Evolutionary conservation across 257 asterid species (phyloP), one percentile per base, ranked within the genome.

Genomic region (Buddleja alternifolia): DNA sequence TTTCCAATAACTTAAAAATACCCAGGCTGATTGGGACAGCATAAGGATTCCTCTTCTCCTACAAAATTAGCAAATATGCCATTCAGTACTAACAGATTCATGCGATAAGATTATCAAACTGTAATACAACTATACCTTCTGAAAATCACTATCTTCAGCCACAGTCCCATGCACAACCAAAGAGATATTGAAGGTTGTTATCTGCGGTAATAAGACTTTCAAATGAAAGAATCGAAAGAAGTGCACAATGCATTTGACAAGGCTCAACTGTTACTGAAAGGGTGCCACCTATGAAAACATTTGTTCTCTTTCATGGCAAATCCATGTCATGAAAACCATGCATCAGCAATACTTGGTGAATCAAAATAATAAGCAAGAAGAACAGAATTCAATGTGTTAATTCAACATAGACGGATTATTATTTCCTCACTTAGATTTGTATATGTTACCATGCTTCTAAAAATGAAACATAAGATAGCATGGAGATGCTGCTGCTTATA

Each of bases 131-230:
- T 36, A 47, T 85, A 88, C 99, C 95, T 90, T 90, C 81, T 80
- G 89, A 78, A 74, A 88, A 77, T 93, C 97, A 73, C 71, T 79
- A 72, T 88, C 95, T 81, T 91, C 96, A 0, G 97, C 88, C 42
- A 86, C 89, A 61, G 93, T 83, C 68, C 97, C 96, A 46, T 87
- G 95, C 67, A 91, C 96, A 73, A 91, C 93, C 82, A 91, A 78
- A 51, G 96, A 91, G 66, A 88, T 88, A 72, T 91, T 87, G 72
- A 91, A 91, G 57, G 97, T 91, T 20, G 93, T 89, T 73, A 91
- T 75, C 97, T 91, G 85, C 87, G 82, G 77, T 67, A 77, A 54
- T 29, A 75, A 29, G 59, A 60, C 59, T 40, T 51, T 63, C 37
- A 64, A 21, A 63, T 63, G 53, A 70, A 40, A 50, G 68, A 59